These are phyloP conservation scores for Ophiostoma novo-ulmi DNA, from an alignment of 2,329 filamentous ascomycete genomes.

Conservation along the genomic window DNA sequence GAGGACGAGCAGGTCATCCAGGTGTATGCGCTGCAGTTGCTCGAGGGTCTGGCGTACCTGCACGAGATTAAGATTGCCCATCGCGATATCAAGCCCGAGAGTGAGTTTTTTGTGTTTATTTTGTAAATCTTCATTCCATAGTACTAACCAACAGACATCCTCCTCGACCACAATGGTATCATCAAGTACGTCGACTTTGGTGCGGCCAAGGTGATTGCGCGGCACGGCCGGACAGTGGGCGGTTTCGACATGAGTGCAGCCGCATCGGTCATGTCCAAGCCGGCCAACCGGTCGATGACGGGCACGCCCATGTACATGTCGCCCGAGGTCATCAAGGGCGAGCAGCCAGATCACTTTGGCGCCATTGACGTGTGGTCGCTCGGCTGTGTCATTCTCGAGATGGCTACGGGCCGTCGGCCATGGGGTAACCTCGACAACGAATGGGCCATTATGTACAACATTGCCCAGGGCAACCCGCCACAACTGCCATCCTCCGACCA, in stretches of 20 bases:
- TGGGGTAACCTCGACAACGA: slow-evolving; percentile 98
- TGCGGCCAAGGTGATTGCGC: slow-evolving; percentile 92
- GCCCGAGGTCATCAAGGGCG: slow-evolving; percentile 93
- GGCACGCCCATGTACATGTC: slow-evolving; percentile 99
- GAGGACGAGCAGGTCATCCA: slow-evolving; percentile 97
- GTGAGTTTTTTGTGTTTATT: slow-evolving; percentile 44
- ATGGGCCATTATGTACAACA: slow-evolving; percentile 99
- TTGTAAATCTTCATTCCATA: neutral
- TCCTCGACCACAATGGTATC: slow-evolving; percentile 94
- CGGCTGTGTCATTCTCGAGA: slow-evolving; percentile 93
- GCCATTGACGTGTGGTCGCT: slow-evolving; percentile 95
- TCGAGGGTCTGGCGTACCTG: slow-evolving; percentile 89
- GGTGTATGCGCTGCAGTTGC: slow-evolving; percentile 89
- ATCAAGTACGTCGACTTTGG: slow-evolving; percentile 99
- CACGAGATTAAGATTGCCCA: slow-evolving; percentile 90
- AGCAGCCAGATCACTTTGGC: slow-evolving; percentile 71
- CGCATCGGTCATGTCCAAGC: slow-evolving; percentile 42
- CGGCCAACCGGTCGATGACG: slow-evolving; percentile 81
- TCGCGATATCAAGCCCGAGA: slow-evolving; percentile 96
- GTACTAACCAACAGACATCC: slow-evolving; percentile 59
- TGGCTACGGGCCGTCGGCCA: slow-evolving; percentile 89
- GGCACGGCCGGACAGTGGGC: slow-evolving; percentile 76
- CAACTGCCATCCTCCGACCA: slow-evolving; percentile 77
- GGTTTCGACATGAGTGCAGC: slow-evolving; percentile 36
- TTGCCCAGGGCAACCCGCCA: slow-evolving; percentile 91